Evolutionary conservation across 2,329 filamentous ascomycete genomes (phyloP).

Genomic region (Colletotrichum tropicale): DNA sequence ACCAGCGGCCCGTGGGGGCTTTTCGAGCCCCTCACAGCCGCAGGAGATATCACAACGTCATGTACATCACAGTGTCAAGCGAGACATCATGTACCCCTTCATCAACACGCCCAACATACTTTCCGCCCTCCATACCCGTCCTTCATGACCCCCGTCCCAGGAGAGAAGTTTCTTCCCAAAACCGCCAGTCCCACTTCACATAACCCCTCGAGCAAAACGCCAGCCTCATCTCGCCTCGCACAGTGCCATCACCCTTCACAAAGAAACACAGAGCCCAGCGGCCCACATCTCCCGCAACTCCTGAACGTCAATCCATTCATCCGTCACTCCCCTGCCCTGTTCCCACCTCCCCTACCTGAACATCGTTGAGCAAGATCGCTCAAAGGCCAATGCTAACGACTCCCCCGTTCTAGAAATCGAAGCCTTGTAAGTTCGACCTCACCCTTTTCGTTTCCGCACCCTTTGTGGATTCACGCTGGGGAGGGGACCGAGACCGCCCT

Average conservation of each 20-base stretch:
- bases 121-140: too few relatives aligned
- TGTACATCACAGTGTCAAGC: too few relatives aligned
- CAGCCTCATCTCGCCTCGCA: not conserved
- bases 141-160: too few relatives aligned
- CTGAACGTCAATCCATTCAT: not conserved
- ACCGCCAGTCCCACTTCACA: not conserved
- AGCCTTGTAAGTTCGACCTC: constrained; percentile 71
- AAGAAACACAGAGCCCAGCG: not conserved
- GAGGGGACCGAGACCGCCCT: not conserved
- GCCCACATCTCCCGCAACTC: not conserved
- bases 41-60: too few relatives aligned
- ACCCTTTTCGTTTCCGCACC: not conserved
- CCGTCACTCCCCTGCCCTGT: not conserved
- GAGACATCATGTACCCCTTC: too few relatives aligned
- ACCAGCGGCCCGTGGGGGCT: too few relatives aligned
- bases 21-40: too few relatives aligned
- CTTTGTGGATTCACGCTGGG: not conserved
- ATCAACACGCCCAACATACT: too few relatives aligned
- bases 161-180: not conserved
- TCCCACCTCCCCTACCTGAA: not conserved
- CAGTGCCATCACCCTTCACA: not conserved
- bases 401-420: constrained; percentile 75
- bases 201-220: not conserved
- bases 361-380: not conserved
- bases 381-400: not conserved